phyloP scores from a whole-genome alignment of 1,284 basidiomycete species.

The Sporisorium scitamineum region DNA sequence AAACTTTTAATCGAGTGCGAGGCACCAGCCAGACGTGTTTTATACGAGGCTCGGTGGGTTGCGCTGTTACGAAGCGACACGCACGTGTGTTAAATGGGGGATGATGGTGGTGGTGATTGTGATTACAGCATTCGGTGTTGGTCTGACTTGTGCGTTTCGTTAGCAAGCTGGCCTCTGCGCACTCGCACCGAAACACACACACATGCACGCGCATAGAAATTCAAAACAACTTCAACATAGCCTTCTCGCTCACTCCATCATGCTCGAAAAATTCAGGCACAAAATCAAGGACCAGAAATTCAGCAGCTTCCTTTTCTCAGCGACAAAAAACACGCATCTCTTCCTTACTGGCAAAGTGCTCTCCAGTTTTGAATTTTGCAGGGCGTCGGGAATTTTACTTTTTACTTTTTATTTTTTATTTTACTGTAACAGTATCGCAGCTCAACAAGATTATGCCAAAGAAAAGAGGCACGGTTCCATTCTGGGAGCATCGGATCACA shows the following conservation, averaged over 20 bases:
- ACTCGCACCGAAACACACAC: background rate
- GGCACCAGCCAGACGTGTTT: background rate
- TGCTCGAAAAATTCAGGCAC: slow-evolving; percentile 6
- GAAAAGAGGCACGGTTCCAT: too few relatives aligned
- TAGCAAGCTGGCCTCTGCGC: slow-evolving; percentile 17
- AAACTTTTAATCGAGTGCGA: background rate
- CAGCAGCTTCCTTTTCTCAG: too few relatives aligned
- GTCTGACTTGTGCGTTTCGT: slow-evolving; percentile 5
- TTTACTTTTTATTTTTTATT: too few relatives aligned
- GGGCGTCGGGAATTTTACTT: too few relatives aligned
- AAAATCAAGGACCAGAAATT: background rate
- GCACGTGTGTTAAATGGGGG: background rate
- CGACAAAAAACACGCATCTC: too few relatives aligned
- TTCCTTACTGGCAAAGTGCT: too few relatives aligned
- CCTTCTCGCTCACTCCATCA: too few relatives aligned
- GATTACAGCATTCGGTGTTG: background rate
- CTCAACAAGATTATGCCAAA: too few relatives aligned
- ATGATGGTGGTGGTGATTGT: background rate
- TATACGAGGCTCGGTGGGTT: background rate
- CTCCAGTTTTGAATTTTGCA: too few relatives aligned
- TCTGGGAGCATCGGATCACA: too few relatives aligned
- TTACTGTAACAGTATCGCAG: too few relatives aligned
- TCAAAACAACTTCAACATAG: slow-evolving; percentile 33
- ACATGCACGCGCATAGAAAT: background rate
- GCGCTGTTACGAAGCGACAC: background rate